Conservation (phyloP, 345 rosid species). For the Syzygium grande region DNA sequence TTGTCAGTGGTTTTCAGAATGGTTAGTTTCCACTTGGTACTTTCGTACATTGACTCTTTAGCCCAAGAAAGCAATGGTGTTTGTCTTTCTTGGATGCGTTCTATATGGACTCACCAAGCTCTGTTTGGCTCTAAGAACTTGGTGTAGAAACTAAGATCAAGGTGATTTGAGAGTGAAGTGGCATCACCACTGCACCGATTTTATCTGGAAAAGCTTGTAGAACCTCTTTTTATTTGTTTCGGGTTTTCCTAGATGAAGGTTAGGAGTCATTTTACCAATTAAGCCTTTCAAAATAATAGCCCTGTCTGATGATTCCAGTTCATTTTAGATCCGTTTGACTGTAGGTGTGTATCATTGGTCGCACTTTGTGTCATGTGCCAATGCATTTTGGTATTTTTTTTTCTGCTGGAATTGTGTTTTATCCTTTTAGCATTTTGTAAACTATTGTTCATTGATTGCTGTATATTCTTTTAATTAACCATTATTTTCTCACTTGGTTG, state of each 20-base stretch:
- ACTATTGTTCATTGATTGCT: not conserved
- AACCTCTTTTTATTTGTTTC: not conserved
- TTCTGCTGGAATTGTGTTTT: not conserved
- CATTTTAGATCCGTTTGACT: not conserved
- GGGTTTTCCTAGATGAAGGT: not conserved
- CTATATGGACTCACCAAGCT: not conserved
- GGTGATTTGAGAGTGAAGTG: not conserved
- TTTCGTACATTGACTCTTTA: not conserved
- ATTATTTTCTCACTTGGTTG: not conserved
- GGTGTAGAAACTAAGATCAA: not conserved
- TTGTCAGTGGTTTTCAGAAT: not conserved
- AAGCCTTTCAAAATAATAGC: not conserved
- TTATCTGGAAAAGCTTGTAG: not conserved
- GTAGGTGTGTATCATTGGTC: not conserved
- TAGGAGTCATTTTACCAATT: not conserved
- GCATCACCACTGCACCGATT: not conserved
- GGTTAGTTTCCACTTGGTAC: not conserved
- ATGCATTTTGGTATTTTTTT: not conserved
- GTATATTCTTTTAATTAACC: not conserved
- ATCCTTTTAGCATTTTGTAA: not conserved
- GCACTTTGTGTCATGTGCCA: not conserved
- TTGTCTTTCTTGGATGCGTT: not conserved
- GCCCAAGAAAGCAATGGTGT: not conserved
- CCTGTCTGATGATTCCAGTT: not conserved
- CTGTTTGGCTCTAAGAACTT: not conserved